Percentiles rank a stretch among this genome's conserved stretches.
phyloP scores from a whole-genome alignment of 225 moss, liverwort and hornwort species.

The Pseudoscleropodium purum region DNA sequence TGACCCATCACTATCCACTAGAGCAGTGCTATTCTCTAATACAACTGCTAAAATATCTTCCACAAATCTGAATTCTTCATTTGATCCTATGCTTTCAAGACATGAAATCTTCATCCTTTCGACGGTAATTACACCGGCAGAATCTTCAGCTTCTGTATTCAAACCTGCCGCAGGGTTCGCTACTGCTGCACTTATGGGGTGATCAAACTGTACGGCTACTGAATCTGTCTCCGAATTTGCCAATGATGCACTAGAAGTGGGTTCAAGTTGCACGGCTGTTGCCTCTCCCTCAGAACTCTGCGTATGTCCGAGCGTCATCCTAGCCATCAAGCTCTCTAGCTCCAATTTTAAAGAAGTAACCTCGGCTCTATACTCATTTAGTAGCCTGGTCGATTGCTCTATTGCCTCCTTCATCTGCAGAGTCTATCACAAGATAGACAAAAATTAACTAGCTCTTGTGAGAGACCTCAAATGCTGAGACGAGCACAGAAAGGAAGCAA shows the following conservation, averaged over 20 bases:
- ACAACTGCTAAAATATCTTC: slow-evolving; percentile 40
- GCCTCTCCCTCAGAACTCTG: slow-evolving; percentile 8
- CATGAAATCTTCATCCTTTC: slow-evolving; percentile 1
- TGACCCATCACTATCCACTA: slow-evolving; percentile 13
- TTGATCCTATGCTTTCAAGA: neutral
- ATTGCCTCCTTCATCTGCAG: slow-evolving; percentile 64
- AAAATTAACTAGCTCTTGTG: neutral
- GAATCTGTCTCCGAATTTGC: slow-evolving; percentile 4
- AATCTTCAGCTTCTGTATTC: slow-evolving; percentile 4
- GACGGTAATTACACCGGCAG: neutral
- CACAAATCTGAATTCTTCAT: slow-evolving; percentile 32
- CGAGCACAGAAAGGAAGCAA: neutral
- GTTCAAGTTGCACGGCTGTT: neutral
- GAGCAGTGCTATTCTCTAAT: slow-evolving; percentile 15
- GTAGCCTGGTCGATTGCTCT: slow-evolving; percentile 40
- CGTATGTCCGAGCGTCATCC: slow-evolving; percentile 13
- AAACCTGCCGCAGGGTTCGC: slow-evolving; percentile 1
- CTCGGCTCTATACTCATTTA: slow-evolving; percentile 77
- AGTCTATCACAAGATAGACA: slow-evolving; percentile 21
- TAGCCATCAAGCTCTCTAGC: slow-evolving; percentile 59
- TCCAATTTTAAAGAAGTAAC: slow-evolving; percentile 81
- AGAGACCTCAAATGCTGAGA: neutral
- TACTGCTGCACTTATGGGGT: neutral
- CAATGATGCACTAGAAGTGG: slow-evolving; percentile 1
- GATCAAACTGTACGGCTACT: neutral